Evolutionary conservation across 805 yeast genomes (phyloP), one percentile per base, ranked within the genome.

Genomic region (Wickerhamomyces sydowiorum): DNA sequence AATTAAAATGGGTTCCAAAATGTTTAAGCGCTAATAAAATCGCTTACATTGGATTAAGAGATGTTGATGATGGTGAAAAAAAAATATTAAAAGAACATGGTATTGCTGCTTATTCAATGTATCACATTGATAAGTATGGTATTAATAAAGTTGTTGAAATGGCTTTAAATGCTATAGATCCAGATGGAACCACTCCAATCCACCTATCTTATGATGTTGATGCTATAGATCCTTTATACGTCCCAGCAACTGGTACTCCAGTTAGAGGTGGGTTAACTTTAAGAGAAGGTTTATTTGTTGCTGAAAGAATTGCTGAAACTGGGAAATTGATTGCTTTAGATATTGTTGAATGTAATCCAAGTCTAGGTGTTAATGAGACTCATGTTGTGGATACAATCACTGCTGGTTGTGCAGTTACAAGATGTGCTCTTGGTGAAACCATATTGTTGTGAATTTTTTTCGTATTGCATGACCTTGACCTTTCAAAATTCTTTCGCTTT

Each of bases 201-300:
- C 96, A 91, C 69, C 66, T 93, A 50, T 83, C 95, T 22, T 91
- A 90, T 61, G 99, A 91, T 60, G 97, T 91, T 35, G 99, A 91
- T 65, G 97, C 97, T 34, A 82, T 93, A 44, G 99, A 91, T 65
- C 98, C 98, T 37, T 73, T 80, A 47, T 89, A 72, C 59, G 96
- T 93, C 13, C 97, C 96, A 17, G 96, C 97, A 31, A 91, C 99
- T 1, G 99, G 99, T 41, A 93, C 99, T 1, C 91, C 97, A 34
- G 99, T 91, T 14, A 81, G 96, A 62, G 98, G 98, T 50, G 99
- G 99, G 4, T 71, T 91, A 50, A 82, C 96, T 8, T 74, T 91
- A 64, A 78, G 99, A 67, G 99, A 91, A 66, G 97, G 96, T 38
- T 74, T 93, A 61, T 91, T 84, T 60, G 66, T 91, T 41, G 93